Evolutionary conservation across 2,329 filamentous ascomycete species (phyloP).

Genomic region (Sphaerulina populicola): DNA sequence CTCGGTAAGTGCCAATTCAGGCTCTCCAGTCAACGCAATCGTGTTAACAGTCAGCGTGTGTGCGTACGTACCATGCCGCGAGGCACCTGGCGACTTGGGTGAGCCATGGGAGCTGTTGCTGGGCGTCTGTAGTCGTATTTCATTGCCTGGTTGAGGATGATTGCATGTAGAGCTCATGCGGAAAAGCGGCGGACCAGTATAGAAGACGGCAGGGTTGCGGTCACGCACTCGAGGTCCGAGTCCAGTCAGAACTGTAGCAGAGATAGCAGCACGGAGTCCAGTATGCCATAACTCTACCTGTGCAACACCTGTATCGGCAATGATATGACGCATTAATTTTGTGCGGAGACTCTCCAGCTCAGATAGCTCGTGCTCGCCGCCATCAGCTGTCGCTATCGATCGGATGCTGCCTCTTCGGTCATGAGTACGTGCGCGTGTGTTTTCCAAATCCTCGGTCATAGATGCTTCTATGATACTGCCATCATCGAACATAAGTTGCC

Average conservation of each 20-base stretch:
- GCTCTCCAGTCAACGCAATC: slow-evolving; percentile 13
- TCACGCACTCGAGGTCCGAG: slow-evolving; percentile 17
- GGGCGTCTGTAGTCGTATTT: background rate
- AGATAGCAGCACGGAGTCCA: slow-evolving; percentile 29
- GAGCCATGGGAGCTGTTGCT: background rate
- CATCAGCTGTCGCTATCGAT: slow-evolving; percentile 23
- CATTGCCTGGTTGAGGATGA: background rate
- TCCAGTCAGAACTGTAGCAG: slow-evolving; percentile 28
- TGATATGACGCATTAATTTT: slow-evolving; percentile 35
- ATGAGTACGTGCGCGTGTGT: slow-evolving; percentile 13
- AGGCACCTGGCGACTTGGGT: background rate
- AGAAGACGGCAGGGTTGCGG: slow-evolving; percentile 5
- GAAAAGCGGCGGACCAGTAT: slow-evolving; percentile 14
- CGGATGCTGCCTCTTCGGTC: slow-evolving; percentile 24
- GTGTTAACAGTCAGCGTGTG: slow-evolving; percentile 22
- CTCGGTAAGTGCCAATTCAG: slow-evolving; percentile 25
- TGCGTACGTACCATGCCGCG: slow-evolving; percentile 24
- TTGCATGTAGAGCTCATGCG: slow-evolving; percentile 3
- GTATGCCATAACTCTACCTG: slow-evolving; percentile 36
- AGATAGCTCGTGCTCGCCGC: slow-evolving; percentile 22
- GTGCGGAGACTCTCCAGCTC: slow-evolving; percentile 35
- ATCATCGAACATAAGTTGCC: slow-evolving; percentile 19
- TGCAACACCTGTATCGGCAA: slow-evolving; percentile 29
- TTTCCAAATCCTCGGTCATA: background rate
- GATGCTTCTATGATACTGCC: slow-evolving; percentile 4